A percentile compares a stretch with the other conserved stretches of the same genome.
Evolutionary conservation across 768 basidiomycete genomes (phyloP).

Genomic region (Calocybe cyanea): DNA sequence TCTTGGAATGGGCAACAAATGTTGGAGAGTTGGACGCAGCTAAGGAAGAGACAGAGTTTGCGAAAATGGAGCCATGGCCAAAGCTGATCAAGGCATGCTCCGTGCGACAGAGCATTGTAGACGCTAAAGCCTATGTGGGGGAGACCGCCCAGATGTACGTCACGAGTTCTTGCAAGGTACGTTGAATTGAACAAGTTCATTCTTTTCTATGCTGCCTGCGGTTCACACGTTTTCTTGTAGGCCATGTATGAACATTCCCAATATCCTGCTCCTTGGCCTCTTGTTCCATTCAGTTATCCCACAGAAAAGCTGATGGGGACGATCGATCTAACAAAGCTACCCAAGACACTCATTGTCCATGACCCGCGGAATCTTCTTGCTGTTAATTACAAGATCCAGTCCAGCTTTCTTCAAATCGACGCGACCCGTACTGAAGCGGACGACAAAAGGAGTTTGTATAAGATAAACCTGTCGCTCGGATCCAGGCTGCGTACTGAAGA

Average conservation of each 20-base stretch:
- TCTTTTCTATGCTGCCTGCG: no score
- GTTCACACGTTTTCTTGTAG: no score
- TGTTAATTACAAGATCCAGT: conserved; percentile 8
- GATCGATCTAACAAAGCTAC: conserved; percentile 26
- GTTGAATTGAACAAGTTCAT: no score
- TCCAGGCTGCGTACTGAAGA: no score
- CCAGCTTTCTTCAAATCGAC: not conserved
- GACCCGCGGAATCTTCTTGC: conserved; percentile 37
- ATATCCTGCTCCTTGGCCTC: conserved; percentile 41
- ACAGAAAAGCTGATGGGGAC: conserved; percentile 19
- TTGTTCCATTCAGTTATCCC: conserved; percentile 30
- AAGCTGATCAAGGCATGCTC: conserved; percentile 22
- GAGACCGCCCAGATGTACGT: not conserved
- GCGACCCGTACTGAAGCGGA: conserved; percentile 23
- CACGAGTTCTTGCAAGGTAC: no score
- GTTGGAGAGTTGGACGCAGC: conserved; percentile 31
- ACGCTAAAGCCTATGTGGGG: conserved; percentile 3
- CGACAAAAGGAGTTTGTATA: conserved; percentile 29
- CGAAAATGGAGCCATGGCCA: conserved; percentile 33
- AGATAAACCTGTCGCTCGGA: conserved; percentile 17
- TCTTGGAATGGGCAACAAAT: conserved; percentile 30
- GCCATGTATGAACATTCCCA: conserved; percentile 27
- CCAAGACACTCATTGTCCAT: conserved; percentile 38
- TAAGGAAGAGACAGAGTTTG: conserved; percentile 27
- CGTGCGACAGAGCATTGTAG: not conserved